Base-by-base conservation (phyloP, 2,329 filamentous ascomycete genomes). In the Fusarium chuoi region DNA sequence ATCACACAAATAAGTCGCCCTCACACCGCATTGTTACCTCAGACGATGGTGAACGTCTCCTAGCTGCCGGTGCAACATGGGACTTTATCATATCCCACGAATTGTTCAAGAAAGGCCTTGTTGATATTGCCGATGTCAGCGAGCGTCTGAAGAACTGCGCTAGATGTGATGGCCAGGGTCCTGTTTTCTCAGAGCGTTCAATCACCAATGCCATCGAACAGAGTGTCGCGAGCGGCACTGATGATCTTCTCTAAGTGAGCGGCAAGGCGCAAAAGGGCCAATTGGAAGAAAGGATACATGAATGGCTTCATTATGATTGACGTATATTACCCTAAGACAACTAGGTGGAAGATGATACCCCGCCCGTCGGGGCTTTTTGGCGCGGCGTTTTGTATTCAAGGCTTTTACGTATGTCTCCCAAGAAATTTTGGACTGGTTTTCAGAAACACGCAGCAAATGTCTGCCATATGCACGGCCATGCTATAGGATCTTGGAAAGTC, bases 21-120 rank as follows among this genome's bases (percentile, higher is more conserved):
- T 90, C 88, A 68, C 92, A 95, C 80, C 88, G 92, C n/a, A 88
- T 95, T 71, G 88, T 90, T 36, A 88, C 89, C 33, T 90, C 89
- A 44, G 86, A 89, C n/a, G 84, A 86, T 3, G 93, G 93, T 9
- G 90, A 94, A 80, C 87, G 88, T 36, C 84, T 97, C 20, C 86
- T 96, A 12, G 92, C 92, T 42, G 92, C 92, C 0, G 91, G 91
- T 24, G 93, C 94, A 5, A 92, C 95, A 0, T 98, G 96, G 96
- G 95, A 98, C 78, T 86, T 95, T 61, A 96, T 98, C 68, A 93
- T 97, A 78, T 87, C 86, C 60, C 94, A 98, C 81, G 90, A 93
- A 12, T 83, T 95, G 14, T 97, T 93, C 81, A 90, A 91, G 80
- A 88, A 89, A 52, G 94, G 95, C 0, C 85, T 94, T 26, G 91